Percentiles rank a stretch among this genome's conserved stretches.
Conservation (phyloP, 2,329 filamentous ascomycete species). For the Diaporthe citrichinensis region DNA sequence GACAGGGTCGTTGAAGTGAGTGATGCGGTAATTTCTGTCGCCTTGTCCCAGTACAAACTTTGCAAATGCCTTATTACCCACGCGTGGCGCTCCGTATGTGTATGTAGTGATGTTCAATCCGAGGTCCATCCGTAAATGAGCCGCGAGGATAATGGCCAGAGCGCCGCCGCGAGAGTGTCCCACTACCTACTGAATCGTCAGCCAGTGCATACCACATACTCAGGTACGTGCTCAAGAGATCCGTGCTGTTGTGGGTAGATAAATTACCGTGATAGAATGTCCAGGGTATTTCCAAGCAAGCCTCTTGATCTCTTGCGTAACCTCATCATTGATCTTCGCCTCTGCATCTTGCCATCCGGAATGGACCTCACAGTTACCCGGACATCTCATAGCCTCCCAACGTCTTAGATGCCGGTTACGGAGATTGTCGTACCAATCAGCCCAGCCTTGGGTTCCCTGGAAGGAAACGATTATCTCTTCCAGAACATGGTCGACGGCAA, state of each 20-base stretch:
- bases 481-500: background rate
- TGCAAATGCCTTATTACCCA: background rate
- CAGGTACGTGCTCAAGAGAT: too few species aligned
- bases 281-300: background rate
- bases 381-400: background rate
- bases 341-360: background rate
- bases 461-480: background rate
- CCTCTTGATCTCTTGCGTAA: background rate
- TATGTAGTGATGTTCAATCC: background rate
- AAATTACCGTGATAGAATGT: background rate
- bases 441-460: background rate
- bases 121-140: background rate
- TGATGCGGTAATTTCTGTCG: slow-evolving; percentile 3
- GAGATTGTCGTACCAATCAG: background rate
- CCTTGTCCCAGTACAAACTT: background rate
- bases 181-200: background rate
- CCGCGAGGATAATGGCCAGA: background rate
- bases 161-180: background rate
- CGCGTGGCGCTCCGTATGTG: background rate
- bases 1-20: background rate
- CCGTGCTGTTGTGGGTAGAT: too few species aligned
- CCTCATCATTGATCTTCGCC: background rate
- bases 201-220: background rate
- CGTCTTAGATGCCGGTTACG: background rate
- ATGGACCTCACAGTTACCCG: background rate